phyloP scores from a whole-genome alignment of 108 stramenopile species.

The Skeletonema costatum region DNA sequence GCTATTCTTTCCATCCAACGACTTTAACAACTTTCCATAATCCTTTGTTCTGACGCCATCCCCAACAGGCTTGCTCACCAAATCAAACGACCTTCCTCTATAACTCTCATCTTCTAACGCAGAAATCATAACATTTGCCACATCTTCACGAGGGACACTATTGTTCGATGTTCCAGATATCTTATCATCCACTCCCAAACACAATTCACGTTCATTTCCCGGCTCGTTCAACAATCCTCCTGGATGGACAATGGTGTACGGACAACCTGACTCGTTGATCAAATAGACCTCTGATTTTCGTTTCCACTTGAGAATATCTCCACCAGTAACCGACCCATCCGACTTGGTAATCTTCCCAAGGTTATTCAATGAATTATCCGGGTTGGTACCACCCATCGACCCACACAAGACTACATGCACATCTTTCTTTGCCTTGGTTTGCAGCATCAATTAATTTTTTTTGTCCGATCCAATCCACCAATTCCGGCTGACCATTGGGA shows the following conservation, averaged over 20 bases:
- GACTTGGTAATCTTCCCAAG: conserved; percentile 56
- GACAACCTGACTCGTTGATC: conserved; percentile 51
- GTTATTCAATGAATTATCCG: conserved; percentile 70
- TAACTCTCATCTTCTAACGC: conserved; percentile 50
- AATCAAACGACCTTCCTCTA: conserved; percentile 66
- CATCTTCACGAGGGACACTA: conserved; percentile 82
- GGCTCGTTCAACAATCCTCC: conserved; percentile 82
- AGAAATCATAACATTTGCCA: conserved; percentile 80
- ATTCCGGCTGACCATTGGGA: conserved; percentile 65
- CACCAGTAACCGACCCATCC: conserved; percentile 63
- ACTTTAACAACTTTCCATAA: conserved; percentile 46
- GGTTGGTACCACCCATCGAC: conserved; percentile 84
- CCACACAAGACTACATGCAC: conserved; percentile 77
- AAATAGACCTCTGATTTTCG: conserved; percentile 76
- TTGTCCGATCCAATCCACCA: conserved; percentile 86
- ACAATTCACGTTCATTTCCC: conserved; percentile 73
- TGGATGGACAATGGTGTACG: conserved; percentile 90
- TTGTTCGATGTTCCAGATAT: conserved; percentile 64
- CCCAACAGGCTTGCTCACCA: conserved; percentile 50
- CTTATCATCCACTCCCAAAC: conserved; percentile 79
- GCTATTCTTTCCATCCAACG: conserved; percentile 63
- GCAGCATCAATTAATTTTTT: conserved; percentile 89
- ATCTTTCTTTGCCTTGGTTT: conserved; percentile 37
- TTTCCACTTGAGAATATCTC: conserved; percentile 86
- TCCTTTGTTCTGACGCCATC: conserved; percentile 50